Base-by-base conservation (phyloP, 495 filamentous ascomycete genomes). In the Aspergillus saccharolyticus region DNA sequence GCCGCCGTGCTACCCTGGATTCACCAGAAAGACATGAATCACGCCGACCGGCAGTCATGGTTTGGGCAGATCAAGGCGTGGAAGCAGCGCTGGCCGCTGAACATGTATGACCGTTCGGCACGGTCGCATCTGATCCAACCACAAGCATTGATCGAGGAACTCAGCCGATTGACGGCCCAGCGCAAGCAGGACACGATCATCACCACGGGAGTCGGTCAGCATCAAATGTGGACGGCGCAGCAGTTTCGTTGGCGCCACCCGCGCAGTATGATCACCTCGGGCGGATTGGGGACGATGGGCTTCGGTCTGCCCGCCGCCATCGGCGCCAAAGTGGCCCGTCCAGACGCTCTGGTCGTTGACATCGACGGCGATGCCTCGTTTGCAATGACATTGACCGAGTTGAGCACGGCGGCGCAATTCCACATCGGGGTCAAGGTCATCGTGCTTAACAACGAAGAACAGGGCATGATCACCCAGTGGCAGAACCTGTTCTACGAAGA, bases 331-430 rank as follows among this genome's bases (percentile, higher is more conserved):
- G 89, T 97, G 39, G 93, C 91, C 17, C 80, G 83, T 20, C 90
- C 92, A 0, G 89, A 96, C 33, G 80, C 85, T 43, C 80, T 95
- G 48, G 92, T 97, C 55, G 86, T 96, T 62, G 91, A 97, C 67
- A 92, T 97, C 64, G 92, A 96, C 68, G 93, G 92, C 53, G 92
- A 97, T 70, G 91, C 93, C 25, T 96, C 90, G n/a, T 96, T 97
- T 76, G 85, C 85, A 74, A 97, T 97, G 93, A 96, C 93, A 21
- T 78, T 96, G 48, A 91, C 90, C 6, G 93, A 97, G 71, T 80
- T 97, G 54, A 84, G 84, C n/a, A 96, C 93, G 0, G 90, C 89
- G 19, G 81, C 84, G 16, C 90, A 97, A 69, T 96, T 96, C 78
- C 86, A 92, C 71, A 93, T 96, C 68, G 90, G 87, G 48, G 85